Evolutionary conservation across 1,284 basidiomycete genomes (phyloP), one percentile per base, ranked within the genome.

Genomic region (Testicularia cyperi): DNA sequence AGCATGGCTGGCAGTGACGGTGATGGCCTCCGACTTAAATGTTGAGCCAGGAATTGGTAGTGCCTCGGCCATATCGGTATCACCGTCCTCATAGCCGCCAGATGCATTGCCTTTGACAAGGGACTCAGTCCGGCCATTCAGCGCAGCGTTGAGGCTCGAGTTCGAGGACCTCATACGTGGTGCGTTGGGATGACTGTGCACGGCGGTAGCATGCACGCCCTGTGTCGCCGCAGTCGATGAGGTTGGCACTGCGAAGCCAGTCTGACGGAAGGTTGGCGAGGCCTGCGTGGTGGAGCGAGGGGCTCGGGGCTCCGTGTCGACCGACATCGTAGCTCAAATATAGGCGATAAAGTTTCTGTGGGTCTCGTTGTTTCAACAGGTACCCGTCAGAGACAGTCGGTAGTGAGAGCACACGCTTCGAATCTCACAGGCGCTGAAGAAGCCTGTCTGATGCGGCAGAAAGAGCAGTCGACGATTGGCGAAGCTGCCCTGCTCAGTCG

Each of bases 1-100:
- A 5, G 43, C 38, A 24, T 62, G 54, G 21, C 52, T 44, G 22
- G 30, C 46, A 31, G 44, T 46, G 9, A 22, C 33, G 6, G 39
- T 29, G 13, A 26, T 36, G 2, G 61, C 48, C 10, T 42, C 52
- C 7, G 38, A 39, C 43, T 65, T 58, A 30, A 19, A 38, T 18
- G 28, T 19, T 4, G 49, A 43, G 21, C 55, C 45, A 1, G 64
- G 69, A 7, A 70, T 70, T n/a, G 67, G 67, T 29, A 70, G 36
- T n/a, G 55, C 55, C 10, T 68, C 66, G 14, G 47, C 28, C 66
- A 68, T 68, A 28, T 66, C 66, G 10, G 60, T 44, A 36, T 68
- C 66, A 3, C 45, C 58, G 19, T 68, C 66, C 23, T 63, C 45
- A 26, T 43, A 35, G 2, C 34, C 24, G 3, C 25, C 41, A 8